A percentile compares a stretch with the other conserved stretches of the same genome.
Conservation (phyloP, 345 rosid species). For the Firmiana major region DNA sequence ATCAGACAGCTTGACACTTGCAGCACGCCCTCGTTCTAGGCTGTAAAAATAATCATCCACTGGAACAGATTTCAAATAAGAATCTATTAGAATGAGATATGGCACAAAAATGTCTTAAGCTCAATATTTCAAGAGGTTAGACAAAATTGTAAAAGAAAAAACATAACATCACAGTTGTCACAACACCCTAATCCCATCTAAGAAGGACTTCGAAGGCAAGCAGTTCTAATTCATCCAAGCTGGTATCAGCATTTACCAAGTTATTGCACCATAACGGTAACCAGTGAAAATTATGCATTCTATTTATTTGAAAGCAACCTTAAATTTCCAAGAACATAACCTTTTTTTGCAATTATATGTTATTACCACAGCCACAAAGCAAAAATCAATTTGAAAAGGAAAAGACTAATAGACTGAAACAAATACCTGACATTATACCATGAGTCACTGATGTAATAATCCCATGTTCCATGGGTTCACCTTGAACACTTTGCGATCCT, state of each 20-base stretch:
- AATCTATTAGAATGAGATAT: background rate
- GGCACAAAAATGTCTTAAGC: background rate
- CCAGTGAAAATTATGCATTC: background rate
- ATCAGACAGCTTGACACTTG: slow-evolving; percentile 59
- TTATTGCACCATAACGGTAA: background rate
- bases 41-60: slow-evolving; percentile 76
- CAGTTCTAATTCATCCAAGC: background rate
- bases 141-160: background rate
- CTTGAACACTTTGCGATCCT: too few relatives aligned
- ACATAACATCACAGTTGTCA: background rate
- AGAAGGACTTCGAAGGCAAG: background rate
- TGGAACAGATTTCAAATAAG: slow-evolving; percentile 19
- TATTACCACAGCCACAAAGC: background rate
- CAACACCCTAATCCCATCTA: background rate
- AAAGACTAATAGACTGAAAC: background rate
- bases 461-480: too few relatives aligned
- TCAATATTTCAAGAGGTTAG: background rate
- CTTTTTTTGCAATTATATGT: background rate
- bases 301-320: background rate
- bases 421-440: too few relatives aligned
- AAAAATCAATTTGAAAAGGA: background rate
- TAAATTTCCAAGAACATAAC: background rate
- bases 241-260: background rate
- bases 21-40: slow-evolving; percentile 71
- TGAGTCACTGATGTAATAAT: too few relatives aligned